Conservation (phyloP, 202 grass and related monocot species). For the Bolboschoenoplectus hybrid region DNA sequence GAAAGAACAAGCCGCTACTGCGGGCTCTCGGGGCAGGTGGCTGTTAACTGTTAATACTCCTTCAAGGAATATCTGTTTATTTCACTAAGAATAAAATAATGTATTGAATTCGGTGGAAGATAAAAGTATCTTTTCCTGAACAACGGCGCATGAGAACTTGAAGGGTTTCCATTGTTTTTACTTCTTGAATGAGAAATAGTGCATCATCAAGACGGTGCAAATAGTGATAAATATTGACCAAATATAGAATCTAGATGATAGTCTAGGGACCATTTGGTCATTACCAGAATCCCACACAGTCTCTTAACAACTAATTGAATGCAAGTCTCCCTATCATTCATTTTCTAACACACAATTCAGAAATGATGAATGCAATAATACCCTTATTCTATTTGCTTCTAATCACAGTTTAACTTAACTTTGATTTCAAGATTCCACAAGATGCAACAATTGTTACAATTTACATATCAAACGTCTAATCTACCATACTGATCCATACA, state of each 20-base stretch:
- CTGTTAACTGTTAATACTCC: no score
- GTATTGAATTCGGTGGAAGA: background rate
- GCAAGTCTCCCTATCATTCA: background rate
- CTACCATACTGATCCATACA: slow-evolving; percentile 1
- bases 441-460: background rate
- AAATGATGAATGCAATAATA: background rate
- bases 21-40: no score
- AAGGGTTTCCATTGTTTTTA: background rate
- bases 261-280: background rate
- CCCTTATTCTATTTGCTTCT: background rate
- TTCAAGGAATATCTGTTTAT: background rate
- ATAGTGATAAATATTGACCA: no score
- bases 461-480: slow-evolving; percentile 19
- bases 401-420: background rate
- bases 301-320: background rate
- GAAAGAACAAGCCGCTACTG: no score
- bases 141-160: background rate
- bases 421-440: background rate
- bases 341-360: background rate
- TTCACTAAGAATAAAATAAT: background rate
- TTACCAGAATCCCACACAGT: background rate
- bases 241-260: background rate
- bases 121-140: background rate
- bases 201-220: background rate
- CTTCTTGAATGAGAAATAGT: background rate